These are phyloP conservation scores for Fusarium nurragi DNA, from an alignment of 2,329 filamentous ascomycete genomes.

Conservation along the genomic window DNA sequence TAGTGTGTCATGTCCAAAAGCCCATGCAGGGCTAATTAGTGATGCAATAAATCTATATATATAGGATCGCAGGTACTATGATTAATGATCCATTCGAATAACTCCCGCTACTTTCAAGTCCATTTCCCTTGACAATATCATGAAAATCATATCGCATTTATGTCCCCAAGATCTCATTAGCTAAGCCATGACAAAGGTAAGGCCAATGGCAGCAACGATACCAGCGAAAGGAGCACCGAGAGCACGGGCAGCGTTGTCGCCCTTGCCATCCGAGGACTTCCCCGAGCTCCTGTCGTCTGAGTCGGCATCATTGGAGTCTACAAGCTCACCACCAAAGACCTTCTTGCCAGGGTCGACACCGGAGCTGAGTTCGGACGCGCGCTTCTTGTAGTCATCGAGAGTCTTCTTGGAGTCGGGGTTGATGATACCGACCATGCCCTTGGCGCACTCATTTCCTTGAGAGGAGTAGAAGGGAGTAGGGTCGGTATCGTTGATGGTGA, in stretches of 20 bases:
- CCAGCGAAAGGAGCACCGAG: conserved; percentile 30
- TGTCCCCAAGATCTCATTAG: not conserved
- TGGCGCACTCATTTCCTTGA: conserved; percentile 50
- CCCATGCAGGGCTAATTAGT: not conserved
- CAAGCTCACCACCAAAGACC: conserved; percentile 46
- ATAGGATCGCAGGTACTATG: conserved; percentile 1
- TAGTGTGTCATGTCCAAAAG: not conserved
- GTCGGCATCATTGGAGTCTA: conserved; percentile 35
- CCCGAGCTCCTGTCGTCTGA: conserved; percentile 7
- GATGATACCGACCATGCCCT: conserved; percentile 54
- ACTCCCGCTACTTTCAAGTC: conserved; percentile 5
- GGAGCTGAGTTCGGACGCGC: conserved; percentile 42
- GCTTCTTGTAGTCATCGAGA: conserved; percentile 46
- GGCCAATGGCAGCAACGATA: conserved; percentile 29
- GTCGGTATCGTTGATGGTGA: conserved; percentile 47
- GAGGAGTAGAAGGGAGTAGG: conserved; percentile 54
- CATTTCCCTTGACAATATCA: conserved; percentile 5
- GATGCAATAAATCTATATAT: not conserved
- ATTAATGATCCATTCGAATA: conserved; percentile 8
- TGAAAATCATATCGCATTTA: conserved; percentile 29
- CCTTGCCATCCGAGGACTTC: conserved; percentile 18
- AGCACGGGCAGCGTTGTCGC: conserved; percentile 26
- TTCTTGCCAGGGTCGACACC: conserved; percentile 43
- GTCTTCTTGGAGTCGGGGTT: conserved; percentile 47
- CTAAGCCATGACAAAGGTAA: conserved; percentile 36